Percentiles rank a stretch among this genome's conserved stretches.
These are phyloP conservation scores for Vanrija pseudolonga DNA, from an alignment of 1,284 basidiomycete species.

Conservation along the genomic window DNA sequence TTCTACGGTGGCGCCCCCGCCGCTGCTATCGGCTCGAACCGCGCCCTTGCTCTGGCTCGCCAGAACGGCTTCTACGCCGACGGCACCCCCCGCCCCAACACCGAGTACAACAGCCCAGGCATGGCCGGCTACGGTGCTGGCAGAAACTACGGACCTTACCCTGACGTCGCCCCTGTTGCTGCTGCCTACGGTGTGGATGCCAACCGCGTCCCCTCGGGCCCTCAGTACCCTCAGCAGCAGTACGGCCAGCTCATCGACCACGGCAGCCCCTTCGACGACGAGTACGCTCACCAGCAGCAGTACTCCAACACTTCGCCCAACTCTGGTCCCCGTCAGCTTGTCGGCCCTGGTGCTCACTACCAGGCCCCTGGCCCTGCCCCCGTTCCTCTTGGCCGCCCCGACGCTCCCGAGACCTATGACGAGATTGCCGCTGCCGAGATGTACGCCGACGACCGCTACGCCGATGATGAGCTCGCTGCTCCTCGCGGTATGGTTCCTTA, in stretches of 20 bases:
- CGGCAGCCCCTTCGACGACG: conserved; percentile 1
- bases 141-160: conserved; percentile 17
- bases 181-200: conserved; percentile 26
- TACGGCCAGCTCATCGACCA: conserved; percentile 6
- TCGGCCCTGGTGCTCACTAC: conserved; percentile 26
- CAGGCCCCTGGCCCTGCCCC: conserved; percentile 21
- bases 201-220: conserved; percentile 17
- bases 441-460: conserved; percentile 22
- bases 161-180: conserved; percentile 9
- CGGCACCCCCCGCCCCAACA: conserved; percentile 24
- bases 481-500: conserved; percentile 1
- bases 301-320: conserved; percentile 14
- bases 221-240: conserved; percentile 1
- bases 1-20: conserved; percentile 7
- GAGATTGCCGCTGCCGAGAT: conserved; percentile 35
- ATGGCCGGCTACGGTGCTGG: conserved; percentile 34
- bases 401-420: conserved; percentile 26
- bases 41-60: conserved; percentile 31
- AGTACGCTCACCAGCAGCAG: conserved; percentile 11
- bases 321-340: conserved; percentile 31
- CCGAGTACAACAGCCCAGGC: conserved; percentile 24
- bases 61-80: conserved; percentile 29
- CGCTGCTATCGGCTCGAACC: conserved; percentile 15
- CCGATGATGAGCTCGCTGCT: conserved; percentile 12
- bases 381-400: conserved; percentile 39